A percentile compares a stretch with the other conserved stretches of the same genome.
Evolutionary conservation across 257 asterid species (phyloP).

Genomic region (Solanum dulcamara): DNA sequence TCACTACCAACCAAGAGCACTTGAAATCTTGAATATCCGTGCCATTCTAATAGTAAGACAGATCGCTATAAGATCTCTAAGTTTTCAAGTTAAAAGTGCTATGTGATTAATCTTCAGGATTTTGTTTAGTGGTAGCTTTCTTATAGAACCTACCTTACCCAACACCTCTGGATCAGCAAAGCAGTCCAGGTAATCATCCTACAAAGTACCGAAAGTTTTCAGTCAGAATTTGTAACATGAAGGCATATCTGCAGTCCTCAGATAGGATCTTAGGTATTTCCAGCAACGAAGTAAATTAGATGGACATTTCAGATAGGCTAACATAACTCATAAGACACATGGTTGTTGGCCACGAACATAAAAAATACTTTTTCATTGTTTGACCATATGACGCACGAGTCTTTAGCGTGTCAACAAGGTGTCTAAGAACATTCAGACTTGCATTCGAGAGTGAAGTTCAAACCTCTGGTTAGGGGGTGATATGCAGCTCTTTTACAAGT

Average conservation of each 20-base stretch:
- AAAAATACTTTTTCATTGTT: neutral
- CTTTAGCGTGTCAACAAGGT: neutral
- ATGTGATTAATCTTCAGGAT: neutral
- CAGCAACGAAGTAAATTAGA: neutral
- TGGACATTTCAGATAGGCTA: neutral
- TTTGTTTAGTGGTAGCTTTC: neutral
- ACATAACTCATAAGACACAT: neutral
- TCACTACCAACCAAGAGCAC: conserved; percentile 37
- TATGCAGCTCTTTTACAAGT: neutral
- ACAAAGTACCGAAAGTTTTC: neutral
- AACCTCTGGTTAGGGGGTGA: neutral
- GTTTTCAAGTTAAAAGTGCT: neutral
- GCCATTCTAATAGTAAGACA: neutral
- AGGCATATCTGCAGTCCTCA: neutral
- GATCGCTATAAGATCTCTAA: neutral
- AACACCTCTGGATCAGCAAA: conserved; percentile 29
- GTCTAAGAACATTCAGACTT: neutral
- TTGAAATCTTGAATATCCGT: conserved; percentile 33
- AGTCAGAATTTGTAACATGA: neutral
- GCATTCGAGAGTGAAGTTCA: neutral
- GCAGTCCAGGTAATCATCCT: conserved; percentile 39
- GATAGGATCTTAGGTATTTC: neutral
- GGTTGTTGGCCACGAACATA: neutral
- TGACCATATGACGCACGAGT: neutral
- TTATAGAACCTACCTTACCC: conserved; percentile 22